Evolutionary conservation across 371 early-diverging fungal genomes (phyloP), one percentile per base, ranked within the genome.

Genomic region (Rhizopus microsporus): DNA sequence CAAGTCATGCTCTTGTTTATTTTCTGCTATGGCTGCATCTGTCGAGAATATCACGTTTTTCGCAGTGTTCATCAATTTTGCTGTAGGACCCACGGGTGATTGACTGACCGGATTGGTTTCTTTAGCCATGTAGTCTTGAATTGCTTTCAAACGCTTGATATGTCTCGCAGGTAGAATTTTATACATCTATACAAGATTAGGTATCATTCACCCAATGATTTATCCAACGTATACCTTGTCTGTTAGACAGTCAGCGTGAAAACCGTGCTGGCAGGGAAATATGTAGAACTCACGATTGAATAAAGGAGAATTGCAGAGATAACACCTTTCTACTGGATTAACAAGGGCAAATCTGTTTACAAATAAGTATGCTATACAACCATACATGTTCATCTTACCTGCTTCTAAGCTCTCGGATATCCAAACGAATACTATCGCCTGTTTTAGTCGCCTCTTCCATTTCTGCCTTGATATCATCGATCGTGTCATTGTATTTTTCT

Each of bases 241-340:
- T 10, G 87, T 86, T 42, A 96, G 68, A 62, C 95, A 95, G 65
- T 95, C 92, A 7, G 88, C 77, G 67, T 96, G 96, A 77, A 94
- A 96, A 13, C 88, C 86, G 67, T 97, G 97, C 57, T 93, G 90
- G 63, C 98, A 97, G 1, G 97, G 97, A 63, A 97, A 98, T 30
- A 94, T 86, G 55, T 93, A 94, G 58, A 96, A 94, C 67, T 90
- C 92, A 12, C 93, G 81, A 5, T 88, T 86, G 68, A 95, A 71
- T 37, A 96, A 72, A 3, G 93, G 88, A 42, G 75, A 74, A 7
- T 81, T 61, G 66, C 98, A 98, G 4, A 87, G 47, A 34, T 88
- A 83, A 62, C 98, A 98, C 49, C 78, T 68, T 64, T 95, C 94
- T 5, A 87, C 84, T 1, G 92, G 83, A 13, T 86, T 84, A 4